phyloP scores from a whole-genome alignment of 345 rosid genomes.

The Balakata baccata region DNA sequence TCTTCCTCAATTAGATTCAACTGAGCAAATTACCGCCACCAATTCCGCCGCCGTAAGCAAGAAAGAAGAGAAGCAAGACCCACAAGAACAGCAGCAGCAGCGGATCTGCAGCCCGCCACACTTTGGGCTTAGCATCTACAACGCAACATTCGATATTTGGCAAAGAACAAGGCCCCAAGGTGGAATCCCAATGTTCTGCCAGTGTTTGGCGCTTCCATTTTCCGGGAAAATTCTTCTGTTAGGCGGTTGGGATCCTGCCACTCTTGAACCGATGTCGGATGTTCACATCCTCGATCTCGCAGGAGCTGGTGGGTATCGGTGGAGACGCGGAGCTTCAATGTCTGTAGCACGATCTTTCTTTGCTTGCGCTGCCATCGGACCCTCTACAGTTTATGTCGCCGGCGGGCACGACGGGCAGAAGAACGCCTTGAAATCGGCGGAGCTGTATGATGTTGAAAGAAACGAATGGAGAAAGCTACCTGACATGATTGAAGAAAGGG shows the following conservation, averaged over 20 bases:
- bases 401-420: conserved; percentile 66
- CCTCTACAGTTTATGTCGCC: conserved; percentile 42
- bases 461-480: conserved; percentile 49
- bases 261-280: conserved; percentile 40
- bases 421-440: conserved; percentile 47
- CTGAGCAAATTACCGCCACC: background rate
- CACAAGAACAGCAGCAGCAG: conserved; percentile 1
- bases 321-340: conserved; percentile 50
- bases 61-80: conserved; percentile 17
- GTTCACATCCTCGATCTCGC: conserved; percentile 42
- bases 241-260: conserved; percentile 61
- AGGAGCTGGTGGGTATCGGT: conserved; percentile 21
- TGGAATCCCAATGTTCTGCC: conserved; percentile 49
- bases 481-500: conserved; percentile 50
- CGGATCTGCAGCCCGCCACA: conserved; percentile 30
- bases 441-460: conserved; percentile 44
- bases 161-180: conserved; percentile 28
- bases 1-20: background rate
- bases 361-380: conserved; percentile 42
- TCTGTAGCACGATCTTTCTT: conserved; percentile 48
- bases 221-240: conserved; percentile 36
- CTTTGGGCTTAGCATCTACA: conserved; percentile 42
- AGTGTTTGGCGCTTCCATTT: conserved; percentile 40
- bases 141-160: conserved; percentile 32
- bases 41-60: background rate